These are phyloP conservation scores for Fusarium torreyae DNA, from an alignment of 2,329 filamentous ascomycete genomes.

Conservation along the genomic window DNA sequence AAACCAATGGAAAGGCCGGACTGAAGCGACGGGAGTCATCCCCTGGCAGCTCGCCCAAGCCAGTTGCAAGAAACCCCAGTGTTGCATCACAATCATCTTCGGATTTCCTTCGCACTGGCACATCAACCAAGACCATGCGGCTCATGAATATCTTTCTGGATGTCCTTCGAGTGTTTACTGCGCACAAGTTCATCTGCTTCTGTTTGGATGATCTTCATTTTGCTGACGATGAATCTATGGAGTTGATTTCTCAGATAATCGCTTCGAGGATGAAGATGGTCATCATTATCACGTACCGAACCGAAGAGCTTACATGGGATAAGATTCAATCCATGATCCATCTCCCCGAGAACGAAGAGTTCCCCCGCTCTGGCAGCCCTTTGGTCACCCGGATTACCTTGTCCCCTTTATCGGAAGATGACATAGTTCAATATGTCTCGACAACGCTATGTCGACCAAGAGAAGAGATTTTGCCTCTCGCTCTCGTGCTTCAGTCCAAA, in stretches of 20 bases:
- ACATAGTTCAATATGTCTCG: conserved; percentile 87
- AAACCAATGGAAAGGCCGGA: conserved; percentile 50
- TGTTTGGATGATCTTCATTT: conserved; percentile 92
- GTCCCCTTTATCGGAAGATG: conserved; percentile 80
- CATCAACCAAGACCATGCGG: conserved; percentile 76
- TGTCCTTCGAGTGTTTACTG: conserved; percentile 84
- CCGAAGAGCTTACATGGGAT: conserved; percentile 73
- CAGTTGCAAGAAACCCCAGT: conserved; percentile 54
- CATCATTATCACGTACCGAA: conserved; percentile 82
- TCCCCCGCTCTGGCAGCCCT: conserved; percentile 63
- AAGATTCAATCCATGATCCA: conserved; percentile 69
- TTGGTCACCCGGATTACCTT: conserved; percentile 80
- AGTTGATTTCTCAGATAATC: conserved; percentile 86
- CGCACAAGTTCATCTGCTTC: conserved; percentile 89
- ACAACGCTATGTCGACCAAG: conserved; percentile 82
- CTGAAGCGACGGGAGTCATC: conserved; percentile 65
- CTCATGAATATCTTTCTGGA: conserved; percentile 92
- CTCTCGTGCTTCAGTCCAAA: conserved; percentile 89
- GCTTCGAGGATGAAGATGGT: conserved; percentile 84
- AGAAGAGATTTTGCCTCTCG: conserved; percentile 82
- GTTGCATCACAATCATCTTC: conserved; percentile 68
- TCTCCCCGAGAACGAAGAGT: conserved; percentile 68
- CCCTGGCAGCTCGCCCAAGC: conserved; percentile 61
- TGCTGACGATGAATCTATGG: conserved; percentile 88
- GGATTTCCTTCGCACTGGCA: conserved; percentile 72